Evolutionary conservation across 2,329 filamentous ascomycete genomes (phyloP).

Genomic region (Shiraia bambusicola): DNA sequence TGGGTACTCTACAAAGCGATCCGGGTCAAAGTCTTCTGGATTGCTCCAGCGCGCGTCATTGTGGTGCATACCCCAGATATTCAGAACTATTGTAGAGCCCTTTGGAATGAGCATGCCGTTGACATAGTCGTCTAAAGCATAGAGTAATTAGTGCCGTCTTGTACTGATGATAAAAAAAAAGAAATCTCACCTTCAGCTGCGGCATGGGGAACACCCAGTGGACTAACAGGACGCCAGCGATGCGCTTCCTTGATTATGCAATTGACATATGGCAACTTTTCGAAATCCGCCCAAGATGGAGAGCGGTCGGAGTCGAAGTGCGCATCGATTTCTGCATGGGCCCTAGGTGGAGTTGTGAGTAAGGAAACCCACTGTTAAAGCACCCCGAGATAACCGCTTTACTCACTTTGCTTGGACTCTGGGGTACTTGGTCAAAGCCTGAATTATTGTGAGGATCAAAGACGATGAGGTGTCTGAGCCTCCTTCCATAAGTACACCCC

Average conservation of each 20-base stretch:
- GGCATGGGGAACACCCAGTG: constrained; percentile 9
- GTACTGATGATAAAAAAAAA: neutral
- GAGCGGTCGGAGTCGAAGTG: neutral
- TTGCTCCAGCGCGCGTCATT: constrained; percentile 13
- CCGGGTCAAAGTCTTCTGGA: constrained; percentile 20
- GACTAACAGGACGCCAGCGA: constrained; percentile 15
- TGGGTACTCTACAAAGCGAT: constrained; percentile 17
- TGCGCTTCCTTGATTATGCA: constrained; percentile 23
- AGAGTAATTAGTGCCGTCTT: neutral
- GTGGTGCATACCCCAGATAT: constrained; percentile 32
- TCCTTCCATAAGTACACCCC: constrained; percentile 14
- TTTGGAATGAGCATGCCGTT: constrained; percentile 31
- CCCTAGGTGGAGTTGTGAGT: neutral
- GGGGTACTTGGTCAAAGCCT: neutral
- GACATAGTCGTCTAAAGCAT: constrained; percentile 5
- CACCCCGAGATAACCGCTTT: neutral
- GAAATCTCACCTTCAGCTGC: constrained; percentile 2
- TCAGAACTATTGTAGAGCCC: constrained; percentile 33
- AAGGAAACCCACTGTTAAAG: neutral
- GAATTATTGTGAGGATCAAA: neutral
- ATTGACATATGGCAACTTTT: constrained; percentile 20
- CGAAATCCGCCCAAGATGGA: constrained; percentile 10
- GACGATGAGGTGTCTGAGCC: constrained; percentile 25
- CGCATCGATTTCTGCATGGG: neutral
- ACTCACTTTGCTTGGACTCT: constrained; percentile 1